Conservation (phyloP, 169 alveolate species). For the Plasmodium adleri region DNA sequence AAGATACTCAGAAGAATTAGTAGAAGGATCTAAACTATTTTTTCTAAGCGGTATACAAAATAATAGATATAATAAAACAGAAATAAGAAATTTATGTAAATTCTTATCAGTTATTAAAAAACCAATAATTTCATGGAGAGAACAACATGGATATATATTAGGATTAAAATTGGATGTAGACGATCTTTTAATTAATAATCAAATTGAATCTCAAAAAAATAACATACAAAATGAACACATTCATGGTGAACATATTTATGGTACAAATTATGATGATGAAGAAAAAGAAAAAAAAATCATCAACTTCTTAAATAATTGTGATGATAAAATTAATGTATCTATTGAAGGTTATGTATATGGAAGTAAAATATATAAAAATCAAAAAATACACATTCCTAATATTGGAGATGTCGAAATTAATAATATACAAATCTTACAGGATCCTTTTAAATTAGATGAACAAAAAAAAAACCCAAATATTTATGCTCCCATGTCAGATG, state of each 20-base stretch:
- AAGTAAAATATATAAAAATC: slow-evolving; percentile 90
- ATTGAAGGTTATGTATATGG: slow-evolving; percentile 97
- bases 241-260: slow-evolving; percentile 10
- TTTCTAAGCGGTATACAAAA: slow-evolving; percentile 96
- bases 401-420: slow-evolving; percentile 91
- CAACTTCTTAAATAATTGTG: slow-evolving; percentile 32
- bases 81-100: slow-evolving; percentile 95
- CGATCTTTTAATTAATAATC: background rate
- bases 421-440: slow-evolving; percentile 85
- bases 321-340: slow-evolving; percentile 85
- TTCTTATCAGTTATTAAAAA: slow-evolving; percentile 95
- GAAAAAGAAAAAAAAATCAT: slow-evolving; percentile 69
- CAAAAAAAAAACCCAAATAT: slow-evolving; percentile 81
- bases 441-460: slow-evolving; percentile 91
- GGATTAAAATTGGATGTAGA: slow-evolving; percentile 94
- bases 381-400: slow-evolving; percentile 92
- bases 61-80: slow-evolving; percentile 94
- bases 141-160: slow-evolving; percentile 96
- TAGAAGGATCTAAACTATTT: slow-evolving; percentile 98
- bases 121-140: slow-evolving; percentile 94
- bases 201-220: background rate
- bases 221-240: too few species aligned
- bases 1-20: slow-evolving; percentile 98
- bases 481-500: slow-evolving; percentile 98
- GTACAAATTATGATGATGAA: background rate